Evolutionary conservation across 169 alveolate species (phyloP).

Genomic region (Plasmodium gonderi): DNA sequence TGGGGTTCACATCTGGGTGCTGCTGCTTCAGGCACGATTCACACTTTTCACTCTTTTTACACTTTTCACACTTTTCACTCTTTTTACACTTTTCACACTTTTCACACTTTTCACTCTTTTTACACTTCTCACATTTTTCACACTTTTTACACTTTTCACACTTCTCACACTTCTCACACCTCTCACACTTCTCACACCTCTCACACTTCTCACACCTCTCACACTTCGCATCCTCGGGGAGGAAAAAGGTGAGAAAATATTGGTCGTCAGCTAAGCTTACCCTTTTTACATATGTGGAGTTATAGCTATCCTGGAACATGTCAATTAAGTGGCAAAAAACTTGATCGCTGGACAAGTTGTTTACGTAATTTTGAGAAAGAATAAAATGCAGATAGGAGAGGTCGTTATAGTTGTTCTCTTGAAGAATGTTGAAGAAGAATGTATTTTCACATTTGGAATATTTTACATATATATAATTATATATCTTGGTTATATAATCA

Average conservation of each 20-base stretch:
- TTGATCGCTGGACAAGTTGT: slow-evolving; percentile 11
- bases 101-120: too few species aligned
- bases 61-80: neutral
- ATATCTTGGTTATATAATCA: slow-evolving; percentile 45
- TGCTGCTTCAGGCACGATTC: too few species aligned
- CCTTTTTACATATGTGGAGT: slow-evolving; percentile 16
- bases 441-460: slow-evolving; percentile 13
- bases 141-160: neutral
- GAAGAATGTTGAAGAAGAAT: neutral
- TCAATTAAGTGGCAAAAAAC: neutral
- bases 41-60: too few species aligned
- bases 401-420: neutral
- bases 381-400: neutral
- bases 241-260: slow-evolving; percentile 18
- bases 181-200: neutral
- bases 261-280: neutral
- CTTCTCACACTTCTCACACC: neutral
- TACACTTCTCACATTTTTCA: neutral
- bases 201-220: neutral
- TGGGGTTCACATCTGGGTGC: neutral
- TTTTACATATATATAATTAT: slow-evolving; percentile 17
- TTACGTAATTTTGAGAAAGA: slow-evolving; percentile 11
- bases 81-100: neutral
- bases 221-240: neutral
- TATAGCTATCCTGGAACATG: slow-evolving; percentile 8